phyloP scores from a whole-genome alignment of 2,329 filamentous ascomycete species.

The Metarhizium album region DNA sequence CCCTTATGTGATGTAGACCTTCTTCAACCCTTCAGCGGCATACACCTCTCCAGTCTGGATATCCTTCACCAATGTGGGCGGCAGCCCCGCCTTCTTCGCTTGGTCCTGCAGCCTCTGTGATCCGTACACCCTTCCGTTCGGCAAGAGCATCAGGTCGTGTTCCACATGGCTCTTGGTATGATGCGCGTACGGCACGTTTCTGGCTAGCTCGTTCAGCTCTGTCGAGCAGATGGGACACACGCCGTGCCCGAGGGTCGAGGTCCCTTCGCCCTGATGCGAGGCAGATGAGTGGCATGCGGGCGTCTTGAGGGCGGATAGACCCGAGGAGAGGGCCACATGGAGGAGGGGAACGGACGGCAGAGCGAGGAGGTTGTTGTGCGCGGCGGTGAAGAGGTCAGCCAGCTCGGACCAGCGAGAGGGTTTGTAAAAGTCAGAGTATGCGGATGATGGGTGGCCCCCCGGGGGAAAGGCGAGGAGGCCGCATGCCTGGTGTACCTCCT shows the following conservation, averaged over 20 bases:
- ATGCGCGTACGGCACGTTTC: conserved; percentile 84
- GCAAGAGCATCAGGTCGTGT: conserved; percentile 73
- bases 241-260: conserved; percentile 49
- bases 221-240: conserved; percentile 94
- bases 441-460: conserved; percentile 28
- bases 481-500: conserved; percentile 61
- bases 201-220: conserved; percentile 84
- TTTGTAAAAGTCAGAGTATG: conserved; percentile 56
- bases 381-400: conserved; percentile 69
- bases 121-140: conserved; percentile 80
- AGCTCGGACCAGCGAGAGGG: conserved; percentile 63
- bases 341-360: conserved; percentile 76
- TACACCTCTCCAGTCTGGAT: conserved; percentile 64
- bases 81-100: conserved; percentile 67
- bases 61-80: conserved; percentile 60
- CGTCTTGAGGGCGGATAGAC: conserved; percentile 90
- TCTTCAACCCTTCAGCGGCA: conserved; percentile 54
- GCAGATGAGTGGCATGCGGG: conserved; percentile 74
- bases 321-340: conserved; percentile 81
- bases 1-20: conserved; percentile 75
- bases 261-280: conserved; percentile 24
- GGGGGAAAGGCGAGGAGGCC: conserved; percentile 68
- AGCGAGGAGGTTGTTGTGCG: conserved; percentile 76
- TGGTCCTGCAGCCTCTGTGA: conserved; percentile 61
- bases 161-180: conserved; percentile 93